These are phyloP conservation scores for Diddensiella santjacobensis DNA, from an alignment of 805 yeast species.

Conservation along the genomic window DNA sequence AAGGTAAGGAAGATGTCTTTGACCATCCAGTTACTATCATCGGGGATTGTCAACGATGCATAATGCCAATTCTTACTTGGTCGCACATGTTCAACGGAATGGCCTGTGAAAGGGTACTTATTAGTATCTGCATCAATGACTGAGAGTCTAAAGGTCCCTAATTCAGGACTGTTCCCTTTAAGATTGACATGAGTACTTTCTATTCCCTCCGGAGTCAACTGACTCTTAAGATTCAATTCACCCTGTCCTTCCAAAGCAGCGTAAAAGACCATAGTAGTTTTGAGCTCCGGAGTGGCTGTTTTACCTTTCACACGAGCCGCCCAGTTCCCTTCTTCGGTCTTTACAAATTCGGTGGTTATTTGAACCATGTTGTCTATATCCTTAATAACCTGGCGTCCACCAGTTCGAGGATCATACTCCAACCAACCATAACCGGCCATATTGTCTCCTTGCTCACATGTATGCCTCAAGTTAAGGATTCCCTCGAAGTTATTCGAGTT, in stretches of 20 bases:
- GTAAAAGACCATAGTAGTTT: conserved; percentile 70
- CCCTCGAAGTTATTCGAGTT: conserved; percentile 56
- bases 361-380: conserved; percentile 64
- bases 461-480: conserved; percentile 59
- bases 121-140: conserved; percentile 52
- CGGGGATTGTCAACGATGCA: conserved; percentile 65
- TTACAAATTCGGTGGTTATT: conserved; percentile 70
- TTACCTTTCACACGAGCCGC: conserved; percentile 65
- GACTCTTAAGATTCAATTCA: conserved; percentile 29
- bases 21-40: conserved; percentile 71
- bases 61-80: conserved; percentile 52
- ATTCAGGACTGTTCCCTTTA: conserved; percentile 54
- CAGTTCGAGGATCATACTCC: conserved; percentile 79
- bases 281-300: conserved; percentile 45
- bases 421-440: conserved; percentile 79
- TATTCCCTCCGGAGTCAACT: conserved; percentile 26
- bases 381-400: conserved; percentile 73
- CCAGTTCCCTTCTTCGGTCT: conserved; percentile 68
- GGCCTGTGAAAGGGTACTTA: conserved; percentile 40
- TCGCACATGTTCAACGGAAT: conserved; percentile 40
- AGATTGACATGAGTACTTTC: conserved; percentile 36
- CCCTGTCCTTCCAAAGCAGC: conserved; percentile 67
- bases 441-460: conserved; percentile 68
- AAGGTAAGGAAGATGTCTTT: conserved; percentile 68
- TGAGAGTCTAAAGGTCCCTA: conserved; percentile 60